These are phyloP conservation scores for Ustilago xerochloae DNA, from an alignment of 1,284 basidiomycete species.

Conservation along the genomic window DNA sequence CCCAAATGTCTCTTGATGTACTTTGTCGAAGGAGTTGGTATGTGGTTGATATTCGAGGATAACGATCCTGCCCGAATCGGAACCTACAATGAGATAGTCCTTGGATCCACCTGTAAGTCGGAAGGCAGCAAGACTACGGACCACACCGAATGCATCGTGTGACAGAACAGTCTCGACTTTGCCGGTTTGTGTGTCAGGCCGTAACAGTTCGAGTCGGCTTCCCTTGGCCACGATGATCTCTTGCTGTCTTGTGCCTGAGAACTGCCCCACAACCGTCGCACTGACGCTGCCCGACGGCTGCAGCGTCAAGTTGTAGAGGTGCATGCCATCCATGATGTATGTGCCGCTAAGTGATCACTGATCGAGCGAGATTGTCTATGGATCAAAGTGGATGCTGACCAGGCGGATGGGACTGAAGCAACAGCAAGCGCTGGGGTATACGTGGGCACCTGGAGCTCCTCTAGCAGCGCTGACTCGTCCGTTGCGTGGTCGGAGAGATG, in stretches of 20 bases:
- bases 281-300: conserved; percentile 59
- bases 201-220: conserved; percentile 58
- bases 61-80: conserved; percentile 65
- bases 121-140: conserved; percentile 64
- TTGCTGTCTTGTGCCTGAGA: conserved; percentile 64
- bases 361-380: neutral
- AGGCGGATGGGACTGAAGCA: neutral
- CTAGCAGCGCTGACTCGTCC: no score
- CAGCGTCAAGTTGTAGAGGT: conserved; percentile 65
- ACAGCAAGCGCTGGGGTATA: neutral
- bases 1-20: conserved; percentile 66
- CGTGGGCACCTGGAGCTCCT: neutral
- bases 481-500: no score
- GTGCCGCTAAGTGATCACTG: no score
- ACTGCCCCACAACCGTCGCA: conserved; percentile 63
- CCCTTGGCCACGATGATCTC: conserved; percentile 64
- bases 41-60: conserved; percentile 62
- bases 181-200: conserved; percentile 61
- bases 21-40: conserved; percentile 57
- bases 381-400: neutral
- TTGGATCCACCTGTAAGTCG: conserved; percentile 60
- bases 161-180: conserved; percentile 51
- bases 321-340: conserved; percentile 52
- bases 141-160: conserved; percentile 61
- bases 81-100: conserved; percentile 66